Base-by-base conservation (phyloP, 2,329 filamentous ascomycete genomes). In the Colletotrichum sp. region DNA sequence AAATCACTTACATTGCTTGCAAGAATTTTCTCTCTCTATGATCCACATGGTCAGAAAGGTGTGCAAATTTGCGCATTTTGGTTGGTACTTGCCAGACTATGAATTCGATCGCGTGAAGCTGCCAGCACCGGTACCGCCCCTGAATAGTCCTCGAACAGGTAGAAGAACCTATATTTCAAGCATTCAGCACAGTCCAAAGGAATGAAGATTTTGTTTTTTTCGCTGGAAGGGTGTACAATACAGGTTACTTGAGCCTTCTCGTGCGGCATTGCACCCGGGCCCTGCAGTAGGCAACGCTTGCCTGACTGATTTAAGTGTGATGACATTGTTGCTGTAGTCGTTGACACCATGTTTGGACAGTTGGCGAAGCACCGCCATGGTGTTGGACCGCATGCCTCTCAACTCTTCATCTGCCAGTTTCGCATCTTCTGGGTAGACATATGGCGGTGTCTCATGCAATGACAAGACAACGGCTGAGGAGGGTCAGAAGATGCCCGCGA, bases 81-180 rank as follows among this genome's bases (percentile, higher is more conserved):
- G 44, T 44, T 30, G 24, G n/a, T 9, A 80, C 85, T 78, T 81
- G 91, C 90, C 75, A 92, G 83, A 18, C 85, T 82, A 62, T 89
- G 85, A 8, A 93, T 82, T 72, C 80, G 90, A 81, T 75, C 82
- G 80, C 79, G 88, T 79, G 87, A 87, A 3, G 77, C 80, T 12
- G 87, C 89, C 15, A 93, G 85, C 7, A 92, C 87, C 30, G 88
- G 88, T 68, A 90, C 91, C 1, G 90, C 91, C 5, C 91, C 90
- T 44, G 88, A 88, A 86, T 92, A 93, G 80, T 93, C 92, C 79
- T 94, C 92, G 79, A 93, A 93, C 1, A 93, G 84, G 79, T 93
- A 93, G 81, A 93, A 93, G 83, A 93, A 93, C 15, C 68, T 63
- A 28, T 4, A 93, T 84, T 24, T 49, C 39, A n/a, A 12, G 10